A percentile compares a stretch with the other conserved stretches of the same genome.
These are phyloP conservation scores for Astrothelium macrocarpum DNA, from an alignment of 495 filamentous ascomycete genomes.

Conservation along the genomic window DNA sequence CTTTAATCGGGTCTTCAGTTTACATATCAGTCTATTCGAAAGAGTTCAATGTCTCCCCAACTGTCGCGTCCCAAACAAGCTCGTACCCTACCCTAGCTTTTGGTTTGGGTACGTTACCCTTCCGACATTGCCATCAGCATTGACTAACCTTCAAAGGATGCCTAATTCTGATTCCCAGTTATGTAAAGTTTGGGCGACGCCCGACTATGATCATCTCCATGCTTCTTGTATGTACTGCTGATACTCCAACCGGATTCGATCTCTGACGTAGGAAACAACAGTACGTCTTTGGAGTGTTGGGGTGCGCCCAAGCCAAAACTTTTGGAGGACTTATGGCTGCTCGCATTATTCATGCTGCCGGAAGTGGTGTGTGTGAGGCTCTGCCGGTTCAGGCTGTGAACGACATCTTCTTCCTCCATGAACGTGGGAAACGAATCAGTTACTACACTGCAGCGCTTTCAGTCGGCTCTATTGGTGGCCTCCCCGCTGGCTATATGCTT, in stretches of 20 bases:
- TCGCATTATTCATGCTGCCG: constrained; percentile 47
- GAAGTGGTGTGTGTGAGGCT: constrained; percentile 54
- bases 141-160: neutral
- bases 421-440: constrained; percentile 19
- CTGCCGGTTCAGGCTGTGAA: constrained; percentile 55
- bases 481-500: constrained; percentile 57
- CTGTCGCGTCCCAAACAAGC: constrained; percentile 45
- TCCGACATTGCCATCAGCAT: neutral
- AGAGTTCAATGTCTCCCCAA: constrained; percentile 43
- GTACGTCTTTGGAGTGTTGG: constrained; percentile 50
- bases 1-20: constrained; percentile 48
- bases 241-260: neutral
- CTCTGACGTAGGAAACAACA: neutral
- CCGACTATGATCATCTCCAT: constrained; percentile 45
- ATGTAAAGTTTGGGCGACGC: constrained; percentile 48
- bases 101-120: constrained; percentile 48
- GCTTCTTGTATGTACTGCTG: constrained; percentile 16
- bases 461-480: constrained; percentile 46
- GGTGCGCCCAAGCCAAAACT: constrained; percentile 41
- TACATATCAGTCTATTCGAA: constrained; percentile 51
- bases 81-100: constrained; percentile 56
- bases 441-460: constrained; percentile 45
- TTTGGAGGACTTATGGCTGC: constrained; percentile 46
- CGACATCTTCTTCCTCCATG: constrained; percentile 49
- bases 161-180: constrained; percentile 37